Conservation (phyloP, 129 eudicot species). For the Heracleum sosnowskyi region DNA sequence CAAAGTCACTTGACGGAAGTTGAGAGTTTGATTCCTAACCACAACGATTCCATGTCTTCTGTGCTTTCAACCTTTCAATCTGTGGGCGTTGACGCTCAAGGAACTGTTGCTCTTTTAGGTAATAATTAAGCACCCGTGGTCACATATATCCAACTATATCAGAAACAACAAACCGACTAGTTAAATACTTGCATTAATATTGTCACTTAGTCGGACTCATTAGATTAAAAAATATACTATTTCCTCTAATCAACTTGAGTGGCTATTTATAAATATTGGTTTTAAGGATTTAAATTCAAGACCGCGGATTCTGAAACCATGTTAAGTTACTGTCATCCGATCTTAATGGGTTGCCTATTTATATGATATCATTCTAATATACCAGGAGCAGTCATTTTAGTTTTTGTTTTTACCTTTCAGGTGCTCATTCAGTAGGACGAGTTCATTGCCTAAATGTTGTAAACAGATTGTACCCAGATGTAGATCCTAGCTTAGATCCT, state of each 20-base stretch:
- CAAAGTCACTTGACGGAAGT: constrained; percentile 45
- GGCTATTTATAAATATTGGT: too few species aligned
- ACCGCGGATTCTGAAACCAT: neutral
- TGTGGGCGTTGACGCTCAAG: constrained; percentile 74
- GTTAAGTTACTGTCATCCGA: too few species aligned
- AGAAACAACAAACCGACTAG: neutral
- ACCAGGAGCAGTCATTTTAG: neutral
- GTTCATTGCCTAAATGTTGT: constrained; percentile 72
- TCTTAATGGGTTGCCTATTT: too few species aligned
- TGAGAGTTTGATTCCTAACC: constrained; percentile 54
- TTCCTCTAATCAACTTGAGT: neutral
- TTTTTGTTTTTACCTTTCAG: constrained; percentile 13
- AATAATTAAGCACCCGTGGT: neutral
- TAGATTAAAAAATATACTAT: too few species aligned
- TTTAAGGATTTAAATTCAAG: neutral
- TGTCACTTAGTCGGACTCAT: neutral
- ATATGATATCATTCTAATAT: too few species aligned
- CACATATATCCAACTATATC: neutral
- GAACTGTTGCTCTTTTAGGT: constrained; percentile 82
- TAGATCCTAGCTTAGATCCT: constrained; percentile 67
- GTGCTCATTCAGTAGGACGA: constrained; percentile 91
- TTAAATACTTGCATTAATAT: neutral
- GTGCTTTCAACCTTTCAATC: constrained; percentile 63
- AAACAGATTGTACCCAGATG: constrained; percentile 63
- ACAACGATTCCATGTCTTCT: constrained; percentile 41